Conservation (phyloP, 805 yeast species). For the Spencermartinsiella europaea region DNA sequence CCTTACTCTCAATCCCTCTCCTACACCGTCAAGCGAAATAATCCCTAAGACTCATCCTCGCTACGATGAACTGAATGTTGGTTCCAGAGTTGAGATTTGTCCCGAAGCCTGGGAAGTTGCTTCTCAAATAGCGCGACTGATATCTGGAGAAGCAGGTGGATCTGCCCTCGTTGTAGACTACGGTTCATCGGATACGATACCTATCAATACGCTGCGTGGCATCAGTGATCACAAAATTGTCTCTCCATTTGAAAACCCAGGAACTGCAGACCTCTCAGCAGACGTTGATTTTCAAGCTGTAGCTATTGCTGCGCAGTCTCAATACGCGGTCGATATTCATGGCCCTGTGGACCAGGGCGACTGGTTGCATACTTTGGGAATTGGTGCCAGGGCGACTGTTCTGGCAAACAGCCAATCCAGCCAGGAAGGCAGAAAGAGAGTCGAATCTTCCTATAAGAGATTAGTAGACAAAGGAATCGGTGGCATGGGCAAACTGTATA, state of each 20-base stretch:
- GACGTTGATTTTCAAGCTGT: conserved; percentile 77
- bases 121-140: conserved; percentile 46
- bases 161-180: conserved; percentile 79
- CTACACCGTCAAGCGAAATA: conserved; percentile 53
- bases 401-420: conserved; percentile 41
- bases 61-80: conserved; percentile 48
- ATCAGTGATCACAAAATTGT: conserved; percentile 68
- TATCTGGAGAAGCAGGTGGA: conserved; percentile 25
- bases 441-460: conserved; percentile 55
- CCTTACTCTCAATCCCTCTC: conserved; percentile 50
- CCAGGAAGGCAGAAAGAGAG: conserved; percentile 45
- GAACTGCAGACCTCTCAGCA: conserved; percentile 73
- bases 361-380: conserved; percentile 71
- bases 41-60: conserved; percentile 50
- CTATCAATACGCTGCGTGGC: conserved; percentile 69
- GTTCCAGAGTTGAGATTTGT: conserved; percentile 64
- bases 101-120: conserved; percentile 64
- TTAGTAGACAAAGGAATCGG: conserved; percentile 55
- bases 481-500: conserved; percentile 74
- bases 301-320: conserved; percentile 31
- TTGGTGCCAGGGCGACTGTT: conserved; percentile 54
- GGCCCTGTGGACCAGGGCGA: conserved; percentile 76
- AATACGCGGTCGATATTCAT: conserved; percentile 30
- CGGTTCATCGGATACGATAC: conserved; percentile 58
- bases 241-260: conserved; percentile 70